Evolutionary conservation across 2,329 filamentous ascomycete species (phyloP), one percentile per base, ranked within the genome.

Genomic region (Aspergillus sclerotialis): DNA sequence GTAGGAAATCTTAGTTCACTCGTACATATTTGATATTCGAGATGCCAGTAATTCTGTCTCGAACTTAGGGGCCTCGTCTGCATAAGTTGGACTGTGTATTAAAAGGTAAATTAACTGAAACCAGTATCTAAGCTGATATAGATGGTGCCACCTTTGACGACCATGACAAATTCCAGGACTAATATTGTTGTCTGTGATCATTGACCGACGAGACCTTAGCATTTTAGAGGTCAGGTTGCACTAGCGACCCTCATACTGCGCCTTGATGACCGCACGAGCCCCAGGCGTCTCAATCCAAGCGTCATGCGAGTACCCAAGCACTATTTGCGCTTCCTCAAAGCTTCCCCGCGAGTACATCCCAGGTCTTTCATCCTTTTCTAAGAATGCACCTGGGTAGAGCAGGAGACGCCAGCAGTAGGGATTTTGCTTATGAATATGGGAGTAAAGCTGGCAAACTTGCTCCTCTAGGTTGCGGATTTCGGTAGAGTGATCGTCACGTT

Each of bases 231-330:
- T 21, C 29, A 31, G 11, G 15, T 5, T 7, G 16, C 21, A 36
- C 2, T 14, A 12, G 18, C 26, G 14, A 12, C 11, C 27, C 14
- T 16, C 27, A 35, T 18, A 2, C 13, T 18, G 35, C 13, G 27
- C 39, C 23, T 35, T 39, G 24, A 55, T 43, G 15, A 51, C 14
- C 11, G 45, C 45, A 28, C 52, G 37, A 23, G 53, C 48, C 21
- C 50, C 48, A 3, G 49, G 42, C 1, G 50, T 50, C 38, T 52
- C 50, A 13, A 25, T 19, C 51, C 55, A 58, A n/a, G 52, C 33
- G 35, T 42, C 42, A 30, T 50, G 52, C 16, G 37, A 42, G 31
- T 44, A 42, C 12, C 45, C 38, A 26, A 56, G 36, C 12, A 36
- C 32, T 5, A 46, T 13, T 32, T 52, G 48, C 44, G 48, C 48